These are phyloP conservation scores for Solanum chacoense DNA, from an alignment of 305 asterid genomes.

Conservation along the genomic window DNA sequence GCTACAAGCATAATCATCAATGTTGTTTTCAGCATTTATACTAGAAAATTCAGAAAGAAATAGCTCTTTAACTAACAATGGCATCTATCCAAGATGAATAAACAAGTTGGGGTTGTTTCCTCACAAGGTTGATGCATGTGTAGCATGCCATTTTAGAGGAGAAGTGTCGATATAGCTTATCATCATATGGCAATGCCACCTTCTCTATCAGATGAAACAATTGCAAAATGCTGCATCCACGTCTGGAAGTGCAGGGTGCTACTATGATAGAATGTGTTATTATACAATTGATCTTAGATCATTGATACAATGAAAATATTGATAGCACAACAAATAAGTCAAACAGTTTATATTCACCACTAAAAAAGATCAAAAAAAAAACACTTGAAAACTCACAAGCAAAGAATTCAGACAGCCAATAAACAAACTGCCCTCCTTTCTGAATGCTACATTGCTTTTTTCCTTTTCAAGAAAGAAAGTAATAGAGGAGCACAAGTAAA, in stretches of 20 bases:
- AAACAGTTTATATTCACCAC: not conserved
- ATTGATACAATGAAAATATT: not conserved
- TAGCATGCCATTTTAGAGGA: not conserved
- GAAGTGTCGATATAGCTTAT: not conserved
- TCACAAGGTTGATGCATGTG: not conserved
- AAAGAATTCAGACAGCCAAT: not conserved
- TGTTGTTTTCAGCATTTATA: not conserved
- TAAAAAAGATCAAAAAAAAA: not conserved
- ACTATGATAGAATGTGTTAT: not conserved
- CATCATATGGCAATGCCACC: not conserved
- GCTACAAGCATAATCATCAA: not conserved
- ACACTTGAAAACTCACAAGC: not conserved
- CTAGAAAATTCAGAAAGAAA: not conserved
- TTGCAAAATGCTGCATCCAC: not conserved
- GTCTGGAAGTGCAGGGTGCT: not conserved
- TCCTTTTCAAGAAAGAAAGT: not conserved
- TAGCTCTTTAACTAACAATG: not conserved
- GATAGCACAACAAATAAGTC: not conserved
- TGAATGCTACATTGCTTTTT: not conserved
- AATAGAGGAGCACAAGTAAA: not conserved
- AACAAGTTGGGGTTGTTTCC: not conserved
- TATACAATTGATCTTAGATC: not conserved
- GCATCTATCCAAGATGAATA: not conserved
- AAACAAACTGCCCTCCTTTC: not conserved
- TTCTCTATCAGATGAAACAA: not conserved